Base-by-base conservation (phyloP, 768 basidiomycete species). In the Xanthoconium purpureum region DNA sequence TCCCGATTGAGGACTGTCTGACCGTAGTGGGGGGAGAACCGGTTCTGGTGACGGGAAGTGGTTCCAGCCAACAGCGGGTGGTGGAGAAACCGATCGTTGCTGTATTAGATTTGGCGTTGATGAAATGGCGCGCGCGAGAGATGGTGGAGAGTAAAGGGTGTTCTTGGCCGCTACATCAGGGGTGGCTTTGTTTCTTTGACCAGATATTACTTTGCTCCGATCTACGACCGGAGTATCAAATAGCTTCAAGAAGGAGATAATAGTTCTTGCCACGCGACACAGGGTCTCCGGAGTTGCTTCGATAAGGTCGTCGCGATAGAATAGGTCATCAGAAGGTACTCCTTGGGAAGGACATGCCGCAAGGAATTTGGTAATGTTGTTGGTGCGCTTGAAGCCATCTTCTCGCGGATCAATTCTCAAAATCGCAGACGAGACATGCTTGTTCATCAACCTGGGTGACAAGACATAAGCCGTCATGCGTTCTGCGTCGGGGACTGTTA, bases 311-410 rank as follows among this genome's bases (percentile, higher is more conserved):
- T 89, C 85, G 5, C 78, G 77, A 43, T 80, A 77, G 66, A 91
- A 89, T 42, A 89, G 71, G 55, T 87, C 87, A 52, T 84, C 82
- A 28, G 80, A 71, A 38, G 78, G 66, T 28, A 91, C 72, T 5
- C 87, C 88, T 61, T 85, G 82, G 39, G 83, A 80, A 29, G 87
- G 79, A 59, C 87, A 91, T 1, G 87, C 83, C 4, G 88, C 87
- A 33, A 91, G 77, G 66, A 93, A 94, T 69, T 84, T 87, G 38
- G 88, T 84, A 24, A 89, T 77, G 65, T 94, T 94, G 37, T 82
- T 80, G 3, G 82, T 81, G 55, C 84, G 80, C 64, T 80, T 72
- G 66, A 84, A 75, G 33, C 88, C 83, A 63, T 87, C 84, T 70
- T 87, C 84, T 20, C 83, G 80, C 57, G 81, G 69, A 70, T 90